Evolutionary conservation across 2,329 filamentous ascomycete species (phyloP).

Genomic region (Botrytis porri): DNA sequence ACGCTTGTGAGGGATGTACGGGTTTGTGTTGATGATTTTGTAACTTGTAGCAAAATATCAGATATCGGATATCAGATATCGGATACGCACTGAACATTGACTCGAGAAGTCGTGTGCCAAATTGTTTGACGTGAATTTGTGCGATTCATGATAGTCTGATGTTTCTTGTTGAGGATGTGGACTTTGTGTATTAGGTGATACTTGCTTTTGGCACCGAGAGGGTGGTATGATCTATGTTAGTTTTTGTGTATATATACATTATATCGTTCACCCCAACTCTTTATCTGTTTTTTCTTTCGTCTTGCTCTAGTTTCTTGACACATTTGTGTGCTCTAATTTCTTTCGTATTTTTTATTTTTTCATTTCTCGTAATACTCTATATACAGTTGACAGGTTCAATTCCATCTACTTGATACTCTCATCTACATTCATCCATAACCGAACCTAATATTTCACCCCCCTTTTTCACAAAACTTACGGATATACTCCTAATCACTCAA

Average conservation of each 20-base stretch:
- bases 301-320: background rate
- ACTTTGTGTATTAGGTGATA: background rate
- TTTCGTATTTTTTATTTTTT: background rate
- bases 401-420: accelerated
- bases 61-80: background rate
- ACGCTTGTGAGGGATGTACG: background rate
- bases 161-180: background rate
- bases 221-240: no score
- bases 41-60: background rate
- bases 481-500: background rate
- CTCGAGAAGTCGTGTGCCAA: background rate
- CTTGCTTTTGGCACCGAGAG: background rate
- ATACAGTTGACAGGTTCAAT: background rate
- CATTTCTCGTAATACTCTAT: no score
- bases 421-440: no score
- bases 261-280: background rate
- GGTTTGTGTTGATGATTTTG: background rate
- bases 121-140: background rate
- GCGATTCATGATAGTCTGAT: background rate
- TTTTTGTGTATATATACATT: background rate
- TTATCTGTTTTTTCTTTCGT: background rate
- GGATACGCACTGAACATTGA: background rate
- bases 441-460: no score
- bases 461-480: no score
- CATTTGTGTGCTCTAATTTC: background rate